Evolutionary conservation across 2,329 filamentous ascomycete genomes (phyloP).

Genomic region (Curvularia eragrostidis): DNA sequence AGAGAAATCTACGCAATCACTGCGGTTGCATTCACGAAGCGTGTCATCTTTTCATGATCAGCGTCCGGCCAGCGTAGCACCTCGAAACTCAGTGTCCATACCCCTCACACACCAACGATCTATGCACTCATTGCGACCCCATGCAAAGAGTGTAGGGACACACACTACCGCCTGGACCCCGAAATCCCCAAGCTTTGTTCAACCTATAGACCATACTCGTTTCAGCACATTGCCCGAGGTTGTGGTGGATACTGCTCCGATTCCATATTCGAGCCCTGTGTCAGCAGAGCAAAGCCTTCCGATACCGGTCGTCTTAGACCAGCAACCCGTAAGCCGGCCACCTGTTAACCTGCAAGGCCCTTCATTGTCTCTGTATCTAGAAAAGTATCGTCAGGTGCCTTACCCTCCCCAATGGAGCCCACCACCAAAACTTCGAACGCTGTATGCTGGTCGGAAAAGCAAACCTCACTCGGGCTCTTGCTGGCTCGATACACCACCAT

Average conservation of each 20-base stretch:
- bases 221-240: slow-evolving; percentile 28
- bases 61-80: neutral
- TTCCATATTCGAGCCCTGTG: slow-evolving; percentile 7
- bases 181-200: slow-evolving; percentile 20
- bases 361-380: slow-evolving; percentile 33
- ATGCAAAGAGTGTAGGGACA: slow-evolving; percentile 23
- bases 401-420: slow-evolving; percentile 44
- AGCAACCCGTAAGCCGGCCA: slow-evolving; percentile 5
- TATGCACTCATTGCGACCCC: slow-evolving; percentile 16
- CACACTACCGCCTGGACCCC: slow-evolving; percentile 22
- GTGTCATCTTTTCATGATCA: neutral
- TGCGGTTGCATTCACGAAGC: slow-evolving; percentile 13
- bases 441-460: slow-evolving; percentile 28
- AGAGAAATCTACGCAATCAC: slow-evolving; percentile 8
- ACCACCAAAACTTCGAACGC: slow-evolving; percentile 27
- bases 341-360: slow-evolving; percentile 19
- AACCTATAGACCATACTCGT: slow-evolving; percentile 2
- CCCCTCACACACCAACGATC: slow-evolving; percentile 10
- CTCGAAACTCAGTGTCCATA: neutral
- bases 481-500: slow-evolving; percentile 38
- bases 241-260: slow-evolving; percentile 7
- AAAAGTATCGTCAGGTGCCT: slow-evolving; percentile 38
- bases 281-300: slow-evolving; percentile 17
- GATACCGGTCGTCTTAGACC: slow-evolving; percentile 19
- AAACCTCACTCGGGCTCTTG: slow-evolving; percentile 20